Evolutionary conservation across 2,329 filamentous ascomycete genomes (phyloP), one percentile per base, ranked within the genome.

Genomic region (Ustilaginoidea virens): DNA sequence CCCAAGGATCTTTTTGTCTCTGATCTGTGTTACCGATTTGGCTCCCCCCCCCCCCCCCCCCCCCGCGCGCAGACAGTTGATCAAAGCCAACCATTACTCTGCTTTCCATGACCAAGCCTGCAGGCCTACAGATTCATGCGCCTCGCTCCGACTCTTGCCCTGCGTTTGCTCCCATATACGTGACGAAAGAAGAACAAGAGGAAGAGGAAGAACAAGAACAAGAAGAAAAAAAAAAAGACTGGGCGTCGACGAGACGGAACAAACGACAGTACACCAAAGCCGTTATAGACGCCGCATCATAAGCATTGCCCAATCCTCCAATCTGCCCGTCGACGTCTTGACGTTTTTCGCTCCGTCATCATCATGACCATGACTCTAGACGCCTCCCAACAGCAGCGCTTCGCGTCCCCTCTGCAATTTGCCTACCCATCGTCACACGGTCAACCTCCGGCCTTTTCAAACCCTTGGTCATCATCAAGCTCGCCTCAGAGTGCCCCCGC

Each of bases 361-460:
- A 73, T 56, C 55, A 93, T 93, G 85, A 90, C 83, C 61, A 92
- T 93, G 83, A 81, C 86, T 56, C 73, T 93, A 63, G 83, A 93
- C 61, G 74, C 74, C 48, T 80, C 85, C 15, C 37, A 37, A 55
- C 83, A 87, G 60, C 81, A 74, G 62, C 72, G 73, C 53, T 81
- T 79, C 60, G 80, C 69, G 48, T 70, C 66, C 49, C 58, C 68
- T 51, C 57, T 92, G 61, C 74, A 72, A 55, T 90, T 87, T 63
- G 81, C 87, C 53, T 83, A 81, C 56, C 56, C 61, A 34, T 52
- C 56, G 19, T 52, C 56, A 20, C 49, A 52, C 41, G 37, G 36
- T 51, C 64, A 46, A 51, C 66, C 61, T 49, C 66, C 58, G 73
- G 79, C 90, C 39, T 94, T 94, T 61, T 85, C 79, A 46, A 90